Evolutionary conservation across 140 eudicot species (phyloP).

Genomic region (Stevia rebaudiana): DNA sequence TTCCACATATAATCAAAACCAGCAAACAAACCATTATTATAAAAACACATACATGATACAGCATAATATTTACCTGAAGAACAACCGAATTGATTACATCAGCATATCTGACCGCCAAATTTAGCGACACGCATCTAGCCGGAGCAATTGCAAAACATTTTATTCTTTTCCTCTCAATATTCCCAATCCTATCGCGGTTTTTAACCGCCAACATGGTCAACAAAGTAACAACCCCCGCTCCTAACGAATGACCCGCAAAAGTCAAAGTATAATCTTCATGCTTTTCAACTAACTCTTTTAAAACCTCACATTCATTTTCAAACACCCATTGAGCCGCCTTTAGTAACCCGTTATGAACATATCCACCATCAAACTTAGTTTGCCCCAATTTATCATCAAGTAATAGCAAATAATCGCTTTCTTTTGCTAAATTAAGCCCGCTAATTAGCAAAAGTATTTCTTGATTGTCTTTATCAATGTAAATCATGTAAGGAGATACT

Average conservation of each 20-base stretch:
- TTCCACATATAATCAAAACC: neutral
- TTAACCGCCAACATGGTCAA: conserved; percentile 69
- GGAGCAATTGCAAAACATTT: conserved; percentile 97
- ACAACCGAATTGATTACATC: conserved; percentile 88
- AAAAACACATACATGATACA: neutral
- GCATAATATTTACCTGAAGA: conserved; percentile 66
- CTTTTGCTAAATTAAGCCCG: conserved; percentile 75
- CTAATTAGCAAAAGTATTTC: conserved; percentile 72
- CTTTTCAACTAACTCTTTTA: conserved; percentile 57
- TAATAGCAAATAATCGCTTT: conserved; percentile 65
- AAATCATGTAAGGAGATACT: conserved; percentile 79
- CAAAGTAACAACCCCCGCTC: conserved; percentile 89
- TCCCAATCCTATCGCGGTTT: conserved; percentile 67
- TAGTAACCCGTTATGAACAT: conserved; percentile 87
- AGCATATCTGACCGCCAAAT: conserved; percentile 96
- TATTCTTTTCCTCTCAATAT: conserved; percentile 63
- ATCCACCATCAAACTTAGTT: conserved; percentile 79
- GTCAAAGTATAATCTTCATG: conserved; percentile 74
- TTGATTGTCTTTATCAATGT: conserved; percentile 67
- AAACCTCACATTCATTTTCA: conserved; percentile 51
- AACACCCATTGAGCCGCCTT: conserved; percentile 91
- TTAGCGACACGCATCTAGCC: conserved; percentile 78
- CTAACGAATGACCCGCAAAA: conserved; percentile 90
- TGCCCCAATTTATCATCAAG: conserved; percentile 91
- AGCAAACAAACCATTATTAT: neutral